A percentile compares a stretch with the other conserved stretches of the same genome.
Evolutionary conservation across 495 filamentous ascomycete genomes (phyloP).

Genomic region (Thermochaetoides thermophila): DNA sequence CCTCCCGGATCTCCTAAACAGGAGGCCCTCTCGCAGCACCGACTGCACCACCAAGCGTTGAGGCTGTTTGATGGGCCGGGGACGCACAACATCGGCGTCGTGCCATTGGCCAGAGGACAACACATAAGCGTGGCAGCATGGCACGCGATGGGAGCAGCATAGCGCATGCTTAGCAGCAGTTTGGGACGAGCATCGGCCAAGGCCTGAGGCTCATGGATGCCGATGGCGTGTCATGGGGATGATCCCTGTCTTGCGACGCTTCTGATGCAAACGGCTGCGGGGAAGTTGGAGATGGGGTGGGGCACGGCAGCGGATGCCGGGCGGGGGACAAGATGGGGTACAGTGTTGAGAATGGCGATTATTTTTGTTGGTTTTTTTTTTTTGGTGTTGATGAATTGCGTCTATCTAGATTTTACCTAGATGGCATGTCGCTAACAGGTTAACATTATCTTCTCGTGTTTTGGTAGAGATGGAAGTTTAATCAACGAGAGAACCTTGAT

Average conservation of each 20-base stretch:
- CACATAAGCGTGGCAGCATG: slow-evolving; percentile 1
- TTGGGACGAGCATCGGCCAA: slow-evolving; percentile 10
- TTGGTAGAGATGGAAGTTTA: no score
- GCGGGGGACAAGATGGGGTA: no score
- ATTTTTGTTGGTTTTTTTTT: no score
- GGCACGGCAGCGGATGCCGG: no score
- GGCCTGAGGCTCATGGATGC: slow-evolving; percentile 16
- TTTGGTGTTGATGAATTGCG: no score
- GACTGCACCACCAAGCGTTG: slow-evolving; percentile 16
- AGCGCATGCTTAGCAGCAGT: not conserved
- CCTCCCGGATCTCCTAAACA: no score
- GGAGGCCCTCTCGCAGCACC: slow-evolving; percentile 15
- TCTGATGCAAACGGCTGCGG: slow-evolving; percentile 25
- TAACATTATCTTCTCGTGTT: no score
- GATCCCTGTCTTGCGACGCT: slow-evolving; percentile 36
- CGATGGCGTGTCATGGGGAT: slow-evolving; percentile 4
- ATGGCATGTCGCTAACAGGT: no score
- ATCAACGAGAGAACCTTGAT: no score
- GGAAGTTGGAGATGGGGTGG: slow-evolving; percentile 3
- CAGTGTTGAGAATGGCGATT: no score
- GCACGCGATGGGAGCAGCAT: slow-evolving; percentile 9
- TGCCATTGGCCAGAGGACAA: slow-evolving; percentile 17
- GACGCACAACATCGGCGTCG: not conserved
- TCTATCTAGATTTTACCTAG: no score
- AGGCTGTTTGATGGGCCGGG: slow-evolving; percentile 24